Evolutionary conservation across 129 eudicot species (phyloP).

Genomic region (Dittrichia graveolens): DNA sequence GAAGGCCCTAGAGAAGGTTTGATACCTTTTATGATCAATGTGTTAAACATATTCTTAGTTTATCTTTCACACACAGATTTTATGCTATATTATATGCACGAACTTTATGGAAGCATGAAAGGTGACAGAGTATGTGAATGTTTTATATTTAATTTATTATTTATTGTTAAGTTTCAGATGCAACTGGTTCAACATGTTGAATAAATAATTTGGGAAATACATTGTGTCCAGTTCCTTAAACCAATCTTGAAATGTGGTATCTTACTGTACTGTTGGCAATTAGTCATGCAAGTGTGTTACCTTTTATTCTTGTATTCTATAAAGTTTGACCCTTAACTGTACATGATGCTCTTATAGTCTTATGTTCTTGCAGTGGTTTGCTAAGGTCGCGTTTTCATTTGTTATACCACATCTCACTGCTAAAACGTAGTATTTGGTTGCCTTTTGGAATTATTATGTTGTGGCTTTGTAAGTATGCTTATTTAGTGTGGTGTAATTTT

Average conservation of each 20-base stretch:
- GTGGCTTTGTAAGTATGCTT: not conserved
- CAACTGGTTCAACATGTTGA: not conserved
- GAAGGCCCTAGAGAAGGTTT: constrained; percentile 83
- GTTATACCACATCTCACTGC: not conserved
- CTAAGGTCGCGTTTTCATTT: not conserved
- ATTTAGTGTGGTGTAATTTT: no score
- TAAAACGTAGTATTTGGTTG: not conserved
- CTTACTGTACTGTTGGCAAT: not conserved
- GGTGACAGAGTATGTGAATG: not conserved
- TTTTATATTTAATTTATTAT: not conserved
- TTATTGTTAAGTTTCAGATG: not conserved
- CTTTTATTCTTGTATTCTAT: not conserved
- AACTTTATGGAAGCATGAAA: not conserved
- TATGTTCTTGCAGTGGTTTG: not conserved
- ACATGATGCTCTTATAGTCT: not conserved
- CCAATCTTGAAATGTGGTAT: constrained; percentile 8
- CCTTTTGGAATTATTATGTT: not conserved
- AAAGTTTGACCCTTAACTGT: not conserved
- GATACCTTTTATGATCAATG: constrained; percentile 6
- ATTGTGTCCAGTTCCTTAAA: not conserved
- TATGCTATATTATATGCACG: constrained; percentile 15
- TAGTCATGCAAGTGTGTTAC: not conserved
- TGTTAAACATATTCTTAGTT: constrained; percentile 2
- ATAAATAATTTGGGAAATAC: not conserved
- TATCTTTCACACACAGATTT: not conserved